phyloP scores from a whole-genome alignment of 2,329 filamentous ascomycete genomes.

The Aspergillus awamori region DNA sequence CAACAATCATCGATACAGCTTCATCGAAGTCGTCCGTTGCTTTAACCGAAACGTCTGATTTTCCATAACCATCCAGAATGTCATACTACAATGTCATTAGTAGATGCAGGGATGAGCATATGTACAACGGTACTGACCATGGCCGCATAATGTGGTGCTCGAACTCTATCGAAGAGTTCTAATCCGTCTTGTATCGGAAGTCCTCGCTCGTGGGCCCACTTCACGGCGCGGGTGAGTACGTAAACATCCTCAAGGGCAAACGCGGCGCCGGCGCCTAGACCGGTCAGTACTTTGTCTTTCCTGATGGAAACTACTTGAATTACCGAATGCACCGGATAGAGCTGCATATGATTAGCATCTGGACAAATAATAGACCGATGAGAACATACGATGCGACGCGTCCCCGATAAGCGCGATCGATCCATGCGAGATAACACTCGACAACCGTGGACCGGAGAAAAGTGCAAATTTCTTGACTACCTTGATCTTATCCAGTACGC shows the following conservation, averaged over 20 bases:
- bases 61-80: conserved; percentile 11
- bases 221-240: conserved; percentile 13
- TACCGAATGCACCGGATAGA: conserved; percentile 20
- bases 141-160: conserved; percentile 15
- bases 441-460: conserved; percentile 14
- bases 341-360: background rate
- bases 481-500: conserved; percentile 11
- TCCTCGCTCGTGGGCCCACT: conserved; percentile 5
- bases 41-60: conserved; percentile 1
- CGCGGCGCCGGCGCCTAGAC: conserved; percentile 14
- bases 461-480: conserved; percentile 18
- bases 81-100: conserved; percentile 6
- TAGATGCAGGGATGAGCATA: too few species aligned
- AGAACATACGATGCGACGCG: conserved; percentile 18
- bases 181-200: conserved; percentile 2
- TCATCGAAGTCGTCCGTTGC: conserved; percentile 10
- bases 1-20: background rate
- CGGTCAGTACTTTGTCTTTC: background rate
- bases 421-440: conserved; percentile 4
- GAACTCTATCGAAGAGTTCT: conserved; percentile 12
- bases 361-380: too few species aligned
- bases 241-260: conserved; percentile 21
- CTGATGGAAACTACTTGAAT: too few species aligned
- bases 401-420: conserved; percentile 19
- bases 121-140: conserved; percentile 7